Percentiles rank a stretch among this genome's conserved stretches.
Evolutionary conservation across 352 stramenopile species (phyloP).

Genomic region (Stramenopiles sp.): DNA sequence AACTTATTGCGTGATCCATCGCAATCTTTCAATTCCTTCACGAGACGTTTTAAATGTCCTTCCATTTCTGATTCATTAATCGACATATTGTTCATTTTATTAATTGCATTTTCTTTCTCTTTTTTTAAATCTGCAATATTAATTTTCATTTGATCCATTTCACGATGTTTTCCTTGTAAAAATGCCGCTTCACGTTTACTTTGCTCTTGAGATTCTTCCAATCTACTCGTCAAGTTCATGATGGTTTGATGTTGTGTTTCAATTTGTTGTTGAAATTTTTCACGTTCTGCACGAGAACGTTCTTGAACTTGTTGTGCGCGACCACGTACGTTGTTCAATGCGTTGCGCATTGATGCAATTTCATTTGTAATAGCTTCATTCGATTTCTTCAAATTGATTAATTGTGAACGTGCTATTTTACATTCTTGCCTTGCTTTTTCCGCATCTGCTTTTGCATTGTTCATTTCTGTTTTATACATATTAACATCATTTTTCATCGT

Average conservation of each 20-base stretch:
- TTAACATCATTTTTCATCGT: background rate
- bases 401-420: background rate
- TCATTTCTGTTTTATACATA: background rate
- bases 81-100: background rate
- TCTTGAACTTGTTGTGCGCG: background rate
- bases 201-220: background rate
- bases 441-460: background rate
- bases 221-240: background rate
- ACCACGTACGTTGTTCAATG: background rate
- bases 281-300: background rate
- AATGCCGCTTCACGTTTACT: background rate
- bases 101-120: background rate
- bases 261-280: conserved; percentile 2
- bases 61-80: conserved; percentile 1
- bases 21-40: conserved; percentile 8
- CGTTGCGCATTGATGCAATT: background rate
- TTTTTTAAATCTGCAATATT: background rate
- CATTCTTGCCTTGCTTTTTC: background rate
- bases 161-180: background rate
- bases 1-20: background rate
- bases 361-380: conserved; percentile 7
- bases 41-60: background rate
- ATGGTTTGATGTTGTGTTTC: background rate
- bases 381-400: conserved; percentile 5
- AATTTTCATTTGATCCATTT: background rate